Base-by-base conservation (phyloP, 2,329 filamentous ascomycete genomes). In the Aureobasidium uvarum region DNA sequence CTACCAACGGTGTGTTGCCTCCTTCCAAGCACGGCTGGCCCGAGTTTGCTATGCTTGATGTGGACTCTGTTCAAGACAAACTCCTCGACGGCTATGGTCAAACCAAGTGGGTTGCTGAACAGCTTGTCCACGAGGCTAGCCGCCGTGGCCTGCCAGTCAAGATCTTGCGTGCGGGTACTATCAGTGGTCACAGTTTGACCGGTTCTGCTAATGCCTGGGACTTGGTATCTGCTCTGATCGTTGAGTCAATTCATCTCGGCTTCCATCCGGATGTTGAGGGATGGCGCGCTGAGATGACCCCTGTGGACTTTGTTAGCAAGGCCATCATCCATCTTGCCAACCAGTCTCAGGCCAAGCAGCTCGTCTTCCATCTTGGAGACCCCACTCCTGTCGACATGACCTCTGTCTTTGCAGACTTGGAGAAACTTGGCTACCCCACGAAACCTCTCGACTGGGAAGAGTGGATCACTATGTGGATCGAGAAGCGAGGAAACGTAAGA, bases 281-380 rank as follows among this genome's bases (percentile, higher is more conserved):
- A 48, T 94, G 90, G 90, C 85, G 87, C 58, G 85, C 89, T 1
- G 90, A 94, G 77, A 93, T 93, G 90, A 92, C 90, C 0, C 90
- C 90, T 0, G 90, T 92, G 16, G 90, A 94, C 75, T 92, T 91
- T 71, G 89, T 92, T 66, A 90, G 87, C 77, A 86, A 86, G 68
- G 86, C 89, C 4, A 90, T 94, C 69, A 79, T 90, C 28, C 85
- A 89, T 20, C 82, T 93, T 23, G 83, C 87, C 46, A 86, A 88
- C 69, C 83, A 91, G 66, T 83, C 79, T 0, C 81, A 87, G 41
- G 80, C 82, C 1, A 81, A 86, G 11, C 88, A 90, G 71, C 81
- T 82, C 0, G 77, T 92, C 8, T 91, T 90, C 76, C 90, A 93
- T 70, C 80, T 93, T 0, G 90, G 90, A 6, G 89, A 93, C 69